Evolutionary conservation across 2,329 filamentous ascomycete genomes (phyloP), one percentile per base, ranked within the genome.

Genomic region (Macrophomina pseudophaseolina): DNA sequence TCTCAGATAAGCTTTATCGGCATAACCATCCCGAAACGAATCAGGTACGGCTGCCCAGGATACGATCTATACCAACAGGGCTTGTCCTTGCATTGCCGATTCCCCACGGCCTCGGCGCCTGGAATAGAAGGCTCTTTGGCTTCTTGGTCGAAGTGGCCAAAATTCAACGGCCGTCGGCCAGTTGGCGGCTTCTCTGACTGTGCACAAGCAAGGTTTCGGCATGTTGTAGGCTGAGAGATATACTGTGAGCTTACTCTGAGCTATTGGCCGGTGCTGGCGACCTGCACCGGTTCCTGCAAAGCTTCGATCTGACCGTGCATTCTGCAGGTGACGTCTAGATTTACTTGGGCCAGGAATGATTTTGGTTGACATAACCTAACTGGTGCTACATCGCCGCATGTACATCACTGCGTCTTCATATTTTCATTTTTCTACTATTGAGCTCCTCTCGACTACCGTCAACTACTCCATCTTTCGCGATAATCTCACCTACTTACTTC

Each of bases 1-100:
- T 18, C 11, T 12, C 42, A 62, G 42, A 62, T 49, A 62, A 62
- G 58, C 58, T 62, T 62, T 38, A n/a, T 30, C 58, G 58, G 58
- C 58, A 62, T 6, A n/a, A 38, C 11, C 44, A 33, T 28, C 32
- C 58, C 58, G 58, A 62, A 49, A 62, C 58, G 7, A 48, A 60
- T 58, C 54, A 42, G 54, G 38, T 23, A 44, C 38, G 12, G 32
- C 28, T 18, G 35, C 35, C 6, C 11, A 23, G 32, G 52, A 38
- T 18, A 54, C 58, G 58, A 62, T 62, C 42, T 49, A 38, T 28
- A 18, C 30, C 9, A 23, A 28, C 44, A 4, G 9, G 44, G 30
- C 58, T 44, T 38, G 44, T 62, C 44, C 58, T n/a, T 48, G 58
- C 30, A 23, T 32, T 42, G 42, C 32, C n/a, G n/a, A 14, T 23